Evolutionary conservation across 2,329 filamentous ascomycete species (phyloP).

Genomic region (Colletotrichum cordylinicola): DNA sequence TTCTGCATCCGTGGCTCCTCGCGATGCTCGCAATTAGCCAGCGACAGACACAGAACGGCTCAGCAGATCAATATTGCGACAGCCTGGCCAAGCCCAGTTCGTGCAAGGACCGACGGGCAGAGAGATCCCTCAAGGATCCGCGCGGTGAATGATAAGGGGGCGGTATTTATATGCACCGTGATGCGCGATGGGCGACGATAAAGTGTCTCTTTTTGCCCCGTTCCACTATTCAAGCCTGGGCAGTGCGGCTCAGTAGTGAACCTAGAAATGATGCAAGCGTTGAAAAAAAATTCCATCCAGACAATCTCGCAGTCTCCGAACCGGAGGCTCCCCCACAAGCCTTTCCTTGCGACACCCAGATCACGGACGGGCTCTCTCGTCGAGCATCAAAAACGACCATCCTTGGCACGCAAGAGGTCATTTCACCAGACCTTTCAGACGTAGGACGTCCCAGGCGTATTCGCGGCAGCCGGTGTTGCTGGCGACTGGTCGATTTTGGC

Average conservation of each 20-base stretch:
- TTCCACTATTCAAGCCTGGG: background rate
- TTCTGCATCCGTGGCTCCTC: background rate
- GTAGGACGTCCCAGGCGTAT: conserved; percentile 2
- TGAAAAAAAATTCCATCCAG: background rate
- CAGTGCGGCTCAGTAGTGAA: background rate
- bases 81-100: background rate
- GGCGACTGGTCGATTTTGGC: conserved; percentile 13
- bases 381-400: background rate
- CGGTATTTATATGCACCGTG: background rate
- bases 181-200: background rate
- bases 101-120: background rate
- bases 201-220: background rate
- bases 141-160: background rate
- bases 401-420: conserved; percentile 5
- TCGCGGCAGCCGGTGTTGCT: conserved; percentile 9
- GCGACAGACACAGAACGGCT: background rate
- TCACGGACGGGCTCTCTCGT: background rate
- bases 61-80: background rate
- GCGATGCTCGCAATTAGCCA: background rate
- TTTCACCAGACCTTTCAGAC: conserved; percentile 11
- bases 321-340: conserved; percentile 5
- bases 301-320: conserved; percentile 13
- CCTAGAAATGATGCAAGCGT: conserved; percentile 7
- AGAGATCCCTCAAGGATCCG: background rate
- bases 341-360: conserved; percentile 6